phyloP scores from a whole-genome alignment of 495 filamentous ascomycete genomes.

The Aspergillus incahuasiensis region DNA sequence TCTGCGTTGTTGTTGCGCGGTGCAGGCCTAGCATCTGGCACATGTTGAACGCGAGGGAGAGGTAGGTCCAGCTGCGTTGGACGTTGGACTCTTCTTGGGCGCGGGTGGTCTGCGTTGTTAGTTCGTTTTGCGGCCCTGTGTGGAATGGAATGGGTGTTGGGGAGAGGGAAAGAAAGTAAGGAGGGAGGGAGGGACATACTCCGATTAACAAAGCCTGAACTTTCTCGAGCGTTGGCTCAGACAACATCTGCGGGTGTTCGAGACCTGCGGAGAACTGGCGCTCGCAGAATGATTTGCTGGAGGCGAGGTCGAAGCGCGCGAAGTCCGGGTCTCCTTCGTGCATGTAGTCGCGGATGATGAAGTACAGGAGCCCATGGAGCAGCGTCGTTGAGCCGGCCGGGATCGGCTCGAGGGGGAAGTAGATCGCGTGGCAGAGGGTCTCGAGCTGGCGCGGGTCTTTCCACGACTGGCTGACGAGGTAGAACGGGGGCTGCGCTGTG shows the following conservation, averaged over 20 bases:
- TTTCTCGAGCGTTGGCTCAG: slow-evolving; percentile 22
- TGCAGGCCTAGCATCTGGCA: slow-evolving; percentile 24
- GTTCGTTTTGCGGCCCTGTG: too few species aligned
- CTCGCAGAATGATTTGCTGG: slow-evolving; percentile 17
- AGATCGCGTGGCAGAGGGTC: slow-evolving; percentile 22
- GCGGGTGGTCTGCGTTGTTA: slow-evolving; percentile 19
- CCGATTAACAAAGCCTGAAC: slow-evolving; percentile 24
- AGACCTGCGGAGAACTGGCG: slow-evolving; percentile 15
- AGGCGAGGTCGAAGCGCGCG: slow-evolving; percentile 10
- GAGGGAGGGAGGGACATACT: slow-evolving; percentile 5
- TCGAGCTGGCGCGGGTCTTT: slow-evolving; percentile 17
- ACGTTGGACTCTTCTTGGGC: slow-evolving; percentile 26
- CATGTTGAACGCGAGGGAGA: slow-evolving; percentile 27
- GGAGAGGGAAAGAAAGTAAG: too few species aligned
- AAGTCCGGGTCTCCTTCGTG: slow-evolving; percentile 21
- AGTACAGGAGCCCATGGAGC: slow-evolving; percentile 21
- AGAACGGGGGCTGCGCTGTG: slow-evolving; percentile 24
- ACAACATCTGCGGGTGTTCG: slow-evolving; percentile 20
- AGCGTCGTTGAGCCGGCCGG: slow-evolving; percentile 17
- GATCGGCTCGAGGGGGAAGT: slow-evolving; percentile 21
- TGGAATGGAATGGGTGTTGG: too few species aligned
- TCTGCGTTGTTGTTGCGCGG: slow-evolving; percentile 11
- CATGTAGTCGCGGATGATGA: slow-evolving; percentile 24
- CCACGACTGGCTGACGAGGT: slow-evolving; percentile 26
- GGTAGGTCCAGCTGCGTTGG: slow-evolving; percentile 25